Base-by-base conservation (phyloP, 768 basidiomycete genomes). In the Podaxis pistillaris region DNA sequence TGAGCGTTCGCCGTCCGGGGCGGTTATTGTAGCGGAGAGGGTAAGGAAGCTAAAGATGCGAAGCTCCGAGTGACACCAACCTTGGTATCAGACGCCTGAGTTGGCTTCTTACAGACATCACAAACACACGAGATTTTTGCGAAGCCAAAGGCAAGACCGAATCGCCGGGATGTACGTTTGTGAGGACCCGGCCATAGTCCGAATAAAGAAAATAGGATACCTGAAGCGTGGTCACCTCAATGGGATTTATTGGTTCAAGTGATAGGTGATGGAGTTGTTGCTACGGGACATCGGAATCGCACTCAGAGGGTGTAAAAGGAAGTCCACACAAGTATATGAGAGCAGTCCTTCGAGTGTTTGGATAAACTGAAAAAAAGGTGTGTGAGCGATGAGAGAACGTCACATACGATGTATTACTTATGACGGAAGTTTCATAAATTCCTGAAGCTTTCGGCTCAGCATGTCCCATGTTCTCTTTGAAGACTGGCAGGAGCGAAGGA, bases 251-350 rank as follows among this genome's bases (percentile, higher is more conserved):
- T 33, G 33, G 33, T 9, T 33, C 33, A 6, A 9, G 26, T 58
- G 33, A 49, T 58, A 49, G 46, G 9, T 58, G 57, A 22, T 30
- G 33, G 57, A 33, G 57, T 33, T 36, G 30, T 50, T 50, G 57
- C 46, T 56, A 33, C 19, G 33, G 9, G 33, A 33, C 33, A 9
- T 9, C 54, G 37, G 24, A 56, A 40, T 36, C 54, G 38, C 36
- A n/a, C 17, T 22, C 7, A 30, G n/a, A 24, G 7, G 36, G 30
- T 15, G n/a, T 17, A 26, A 30, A 5, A 37, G 28, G 57, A 37
- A 30, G 37, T 49, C 33, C 33, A 33, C 33, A 33, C 8, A 33
- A 33, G 8, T 9, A 33, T 9, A 33, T 33, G 33, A 33, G 33
- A 33, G 33, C 33, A 33, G 33, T 33, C 8, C 33, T 33, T 33